Evolutionary conservation across 768 basidiomycete genomes (phyloP).

Genomic region (Suillus fuscotomentosus): DNA sequence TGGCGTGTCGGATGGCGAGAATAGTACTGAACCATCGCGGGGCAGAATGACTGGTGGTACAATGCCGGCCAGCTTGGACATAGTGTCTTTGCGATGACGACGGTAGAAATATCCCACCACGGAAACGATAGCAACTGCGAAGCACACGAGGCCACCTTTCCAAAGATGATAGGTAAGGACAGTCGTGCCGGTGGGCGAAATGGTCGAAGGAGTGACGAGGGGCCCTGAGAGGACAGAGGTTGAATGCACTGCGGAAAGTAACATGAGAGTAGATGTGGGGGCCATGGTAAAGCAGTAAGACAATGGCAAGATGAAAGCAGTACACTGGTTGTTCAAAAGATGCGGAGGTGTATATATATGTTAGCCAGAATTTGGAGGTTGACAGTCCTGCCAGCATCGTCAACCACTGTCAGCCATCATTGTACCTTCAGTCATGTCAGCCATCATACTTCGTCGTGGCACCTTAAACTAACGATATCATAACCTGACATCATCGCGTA

Average conservation of each 20-base stretch:
- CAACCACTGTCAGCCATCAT: background rate
- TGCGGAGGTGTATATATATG: background rate
- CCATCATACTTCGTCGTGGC: background rate
- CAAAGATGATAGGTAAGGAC: background rate
- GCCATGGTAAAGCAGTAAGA: background rate
- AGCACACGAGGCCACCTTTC: background rate
- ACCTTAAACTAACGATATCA: background rate
- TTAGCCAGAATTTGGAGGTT: background rate
- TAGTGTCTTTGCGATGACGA: background rate
- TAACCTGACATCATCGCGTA: background rate
- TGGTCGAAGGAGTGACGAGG: background rate
- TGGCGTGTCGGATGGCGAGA: background rate
- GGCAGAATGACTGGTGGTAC: background rate
- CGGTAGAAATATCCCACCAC: conserved; percentile 1
- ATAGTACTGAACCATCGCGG: background rate
- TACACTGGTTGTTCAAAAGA: background rate
- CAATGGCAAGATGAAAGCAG: background rate
- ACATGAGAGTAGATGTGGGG: background rate
- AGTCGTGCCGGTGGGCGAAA: background rate
- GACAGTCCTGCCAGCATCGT: background rate
- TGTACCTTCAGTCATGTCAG: background rate
- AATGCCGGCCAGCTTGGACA: background rate
- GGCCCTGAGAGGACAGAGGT: background rate
- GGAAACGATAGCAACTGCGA: background rate
- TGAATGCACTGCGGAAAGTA: background rate